A percentile compares a stretch with the other conserved stretches of the same genome.
Conservation (phyloP, 2,329 filamentous ascomycete species). For the Graphium sp. region DNA sequence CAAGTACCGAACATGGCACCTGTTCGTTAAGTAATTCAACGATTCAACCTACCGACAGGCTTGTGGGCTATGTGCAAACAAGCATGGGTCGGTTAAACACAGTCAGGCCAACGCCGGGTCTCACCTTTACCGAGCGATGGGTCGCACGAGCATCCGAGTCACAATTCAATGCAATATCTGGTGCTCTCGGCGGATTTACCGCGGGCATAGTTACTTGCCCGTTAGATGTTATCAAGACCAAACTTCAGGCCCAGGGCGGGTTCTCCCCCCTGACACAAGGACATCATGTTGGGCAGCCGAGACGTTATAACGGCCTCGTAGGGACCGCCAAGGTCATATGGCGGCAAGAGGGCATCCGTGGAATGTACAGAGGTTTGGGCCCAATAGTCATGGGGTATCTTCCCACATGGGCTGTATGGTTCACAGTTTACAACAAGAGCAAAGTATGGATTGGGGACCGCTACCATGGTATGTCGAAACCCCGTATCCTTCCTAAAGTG, state of each 20-base stretch:
- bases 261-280: slow-evolving; percentile 40
- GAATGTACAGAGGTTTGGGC: slow-evolving; percentile 83
- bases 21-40: too few relatives aligned
- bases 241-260: slow-evolving; percentile 85
- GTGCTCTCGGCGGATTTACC: slow-evolving; percentile 77
- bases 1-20: too few relatives aligned
- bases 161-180: slow-evolving; percentile 69
- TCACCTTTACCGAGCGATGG: slow-evolving; percentile 37
- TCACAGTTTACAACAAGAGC: slow-evolving; percentile 87
- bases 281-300: slow-evolving; percentile 28
- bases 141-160: slow-evolving; percentile 37
- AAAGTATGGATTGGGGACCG: slow-evolving; percentile 56
- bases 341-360: slow-evolving; percentile 71
- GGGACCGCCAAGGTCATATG: slow-evolving; percentile 79
- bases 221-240: slow-evolving; percentile 97
- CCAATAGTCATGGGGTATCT: slow-evolving; percentile 93
- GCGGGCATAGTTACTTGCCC: slow-evolving; percentile 93
- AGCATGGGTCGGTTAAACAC: too few relatives aligned
- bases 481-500: too few relatives aligned
- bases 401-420: slow-evolving; percentile 96
- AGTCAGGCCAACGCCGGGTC: slow-evolving; percentile 1
- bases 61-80: too few relatives aligned
- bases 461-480: slow-evolving; percentile 47
- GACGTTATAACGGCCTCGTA: slow-evolving; percentile 70
- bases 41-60: too few relatives aligned